Base-by-base conservation (phyloP, 2,329 filamentous ascomycete genomes). In the Pseudogymnoascus sp. region DNA sequence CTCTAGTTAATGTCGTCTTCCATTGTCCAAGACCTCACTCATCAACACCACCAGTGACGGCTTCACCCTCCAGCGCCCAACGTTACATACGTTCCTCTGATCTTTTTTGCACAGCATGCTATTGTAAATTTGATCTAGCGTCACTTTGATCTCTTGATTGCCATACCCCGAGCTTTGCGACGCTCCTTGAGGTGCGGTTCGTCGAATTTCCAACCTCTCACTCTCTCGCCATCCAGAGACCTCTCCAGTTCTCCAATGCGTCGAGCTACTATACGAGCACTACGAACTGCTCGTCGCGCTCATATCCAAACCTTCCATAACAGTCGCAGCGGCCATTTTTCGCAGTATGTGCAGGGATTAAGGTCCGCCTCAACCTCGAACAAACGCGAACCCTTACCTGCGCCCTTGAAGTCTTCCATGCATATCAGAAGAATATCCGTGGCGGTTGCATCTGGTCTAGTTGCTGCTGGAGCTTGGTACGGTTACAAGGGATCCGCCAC, bases 381-480 rank as follows among this genome's bases (percentile, higher is more conserved):
- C 60, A 69, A 67, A 71, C 68, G 66, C 67, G 71, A 73, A 61
- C 72, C 70, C 65, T 67, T 68, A 62, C 50, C 68, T 68, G 61
- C 70, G 63, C 62, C 69, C 66, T 58, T 72, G 72, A 64, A 67
- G 71, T 75, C 67, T 74, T 89, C 88, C 67, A 92, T 93, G 89
- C 87, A 89, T 74, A 75, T 87, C 70, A 86, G 89, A 65, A 81
- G 85, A 67, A 78, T 89, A 66, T 83, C 83, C 4, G 78, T 84
- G 67, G 87, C 85, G 63, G 73, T 91, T 62, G 80, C 88, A 62
- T 87, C 88, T 64, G 84, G 84, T 70, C 79, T 90, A 62, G 79
- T 80, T 59, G 88, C 87, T 67, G 90, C 87, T 75, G 87, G 88
- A 65, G 87, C 88, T 66, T 92, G 87, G 81, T 91, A 91, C 76